A percentile compares a stretch with the other conserved stretches of the same genome.
Evolutionary conservation across 192 early-diverging fungal genomes (phyloP).

Genomic region (Backusella parvicylindrica): DNA sequence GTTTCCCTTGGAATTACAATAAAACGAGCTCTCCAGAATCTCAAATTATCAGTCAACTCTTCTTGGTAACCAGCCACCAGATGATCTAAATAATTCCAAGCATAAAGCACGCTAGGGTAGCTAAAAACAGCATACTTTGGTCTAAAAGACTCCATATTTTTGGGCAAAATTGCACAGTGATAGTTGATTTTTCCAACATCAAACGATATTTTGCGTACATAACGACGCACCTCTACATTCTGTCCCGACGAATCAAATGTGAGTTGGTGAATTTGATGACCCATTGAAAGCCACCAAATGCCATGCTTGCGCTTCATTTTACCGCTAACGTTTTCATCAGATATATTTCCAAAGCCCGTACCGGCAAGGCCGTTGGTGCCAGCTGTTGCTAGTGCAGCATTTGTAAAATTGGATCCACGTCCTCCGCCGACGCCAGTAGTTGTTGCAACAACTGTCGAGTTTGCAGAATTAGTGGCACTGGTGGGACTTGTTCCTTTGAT

Average conservation of each 20-base stretch:
- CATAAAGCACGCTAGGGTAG: slow-evolving; percentile 78
- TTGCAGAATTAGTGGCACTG: not conserved
- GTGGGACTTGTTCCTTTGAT: not conserved
- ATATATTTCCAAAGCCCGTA: not conserved
- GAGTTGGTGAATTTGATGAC: slow-evolving; percentile 85
- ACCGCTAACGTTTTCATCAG: not conserved
- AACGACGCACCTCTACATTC: slow-evolving; percentile 86
- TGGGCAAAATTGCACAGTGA: slow-evolving; percentile 84
- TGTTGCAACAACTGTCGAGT: not conserved
- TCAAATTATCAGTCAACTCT: slow-evolving; percentile 69
- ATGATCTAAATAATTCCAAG: slow-evolving; percentile 94
- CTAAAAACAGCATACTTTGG: slow-evolving; percentile 56
- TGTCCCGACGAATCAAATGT: slow-evolving; percentile 62
- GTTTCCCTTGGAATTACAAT: slow-evolving; percentile 81
- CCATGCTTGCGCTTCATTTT: slow-evolving; percentile 16
- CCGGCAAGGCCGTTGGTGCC: not conserved
- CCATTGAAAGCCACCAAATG: slow-evolving; percentile 76
- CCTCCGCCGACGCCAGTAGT: too few relatives aligned
- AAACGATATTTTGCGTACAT: slow-evolving; percentile 67
- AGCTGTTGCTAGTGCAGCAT: not conserved
- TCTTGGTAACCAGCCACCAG: slow-evolving; percentile 86
- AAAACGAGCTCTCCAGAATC: slow-evolving; percentile 90
- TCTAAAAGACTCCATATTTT: slow-evolving; percentile 59
- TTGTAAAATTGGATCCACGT: not conserved
- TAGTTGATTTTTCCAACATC: slow-evolving; percentile 59